Conservation (phyloP, 768 basidiomycete genomes). For the Hemileccinum impolitum region DNA sequence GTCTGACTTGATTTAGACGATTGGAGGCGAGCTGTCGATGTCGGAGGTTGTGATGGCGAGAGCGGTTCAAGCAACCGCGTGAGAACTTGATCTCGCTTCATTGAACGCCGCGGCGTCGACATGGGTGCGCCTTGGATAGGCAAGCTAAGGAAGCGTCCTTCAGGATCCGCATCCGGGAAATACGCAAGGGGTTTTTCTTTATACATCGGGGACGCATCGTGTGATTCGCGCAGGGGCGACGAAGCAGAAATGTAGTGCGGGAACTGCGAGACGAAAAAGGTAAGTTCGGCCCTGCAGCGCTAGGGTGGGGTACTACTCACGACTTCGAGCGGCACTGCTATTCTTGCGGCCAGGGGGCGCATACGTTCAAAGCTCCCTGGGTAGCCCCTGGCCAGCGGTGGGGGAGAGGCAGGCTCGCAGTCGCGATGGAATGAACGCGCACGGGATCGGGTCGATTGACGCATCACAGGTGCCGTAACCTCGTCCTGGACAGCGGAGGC, state of each 20-base stretch:
- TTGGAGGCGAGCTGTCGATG: conserved; percentile 4
- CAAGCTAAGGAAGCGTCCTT: conserved; percentile 12
- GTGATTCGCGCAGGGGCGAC: conserved; percentile 5
- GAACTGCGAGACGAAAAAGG: not conserved
- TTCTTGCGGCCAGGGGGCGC: conserved; percentile 18
- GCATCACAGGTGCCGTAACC: not conserved
- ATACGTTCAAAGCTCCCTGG: conserved; percentile 9
- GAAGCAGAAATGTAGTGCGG: conserved; percentile 3
- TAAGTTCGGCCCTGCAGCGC: not conserved
- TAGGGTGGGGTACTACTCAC: conserved; percentile 6
- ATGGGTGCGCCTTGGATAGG: conserved; percentile 8
- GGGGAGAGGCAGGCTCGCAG: not conserved
- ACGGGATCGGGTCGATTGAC: conserved; percentile 1
- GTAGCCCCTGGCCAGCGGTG: conserved; percentile 1
- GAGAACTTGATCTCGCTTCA: conserved; percentile 14
- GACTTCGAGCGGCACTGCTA: conserved; percentile 12
- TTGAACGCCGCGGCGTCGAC: not conserved
- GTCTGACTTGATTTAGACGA: conserved; percentile 14
- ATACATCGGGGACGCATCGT: conserved; percentile 6
- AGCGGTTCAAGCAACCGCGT: conserved; percentile 4
- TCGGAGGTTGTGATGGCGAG: not conserved
- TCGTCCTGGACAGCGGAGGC: conserved; percentile 32
- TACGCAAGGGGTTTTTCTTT: conserved; percentile 11
- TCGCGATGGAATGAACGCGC: conserved; percentile 18
- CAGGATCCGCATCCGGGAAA: conserved; percentile 17